Conservation (phyloP, 2,329 filamentous ascomycete genomes). For the Zopfia rhizophila region DNA sequence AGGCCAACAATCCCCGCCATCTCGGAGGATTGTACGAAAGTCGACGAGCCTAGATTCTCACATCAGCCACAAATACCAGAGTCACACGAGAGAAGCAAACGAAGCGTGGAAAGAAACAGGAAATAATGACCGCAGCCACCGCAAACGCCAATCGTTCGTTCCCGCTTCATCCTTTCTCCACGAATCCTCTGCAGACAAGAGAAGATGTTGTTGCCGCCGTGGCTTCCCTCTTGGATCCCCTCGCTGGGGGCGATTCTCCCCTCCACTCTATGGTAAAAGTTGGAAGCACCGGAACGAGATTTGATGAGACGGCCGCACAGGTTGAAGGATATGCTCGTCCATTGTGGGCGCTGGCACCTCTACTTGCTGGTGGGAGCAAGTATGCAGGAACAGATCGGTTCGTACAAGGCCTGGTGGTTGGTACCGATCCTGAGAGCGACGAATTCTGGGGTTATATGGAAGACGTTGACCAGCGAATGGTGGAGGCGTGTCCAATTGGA, state of each 20-base stretch:
- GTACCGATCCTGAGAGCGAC: slow-evolving; percentile 73
- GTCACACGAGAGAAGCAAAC: no score
- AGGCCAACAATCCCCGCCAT: background rate
- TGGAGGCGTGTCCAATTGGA: slow-evolving; percentile 83
- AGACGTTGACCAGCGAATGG: slow-evolving; percentile 84
- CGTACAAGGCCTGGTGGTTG: slow-evolving; percentile 75
- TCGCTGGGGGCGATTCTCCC: slow-evolving; percentile 77
- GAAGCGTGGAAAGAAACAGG: background rate
- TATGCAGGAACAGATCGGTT: slow-evolving; percentile 73
- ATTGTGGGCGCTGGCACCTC: slow-evolving; percentile 77
- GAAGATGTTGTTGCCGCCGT: slow-evolving; percentile 56
- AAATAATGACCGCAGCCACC: slow-evolving; percentile 39
- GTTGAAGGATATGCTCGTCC: slow-evolving; percentile 80
- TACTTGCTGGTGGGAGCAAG: slow-evolving; percentile 74
- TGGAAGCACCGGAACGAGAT: slow-evolving; percentile 77
- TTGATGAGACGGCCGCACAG: slow-evolving; percentile 80
- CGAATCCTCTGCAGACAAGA: slow-evolving; percentile 53
- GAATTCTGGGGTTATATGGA: slow-evolving; percentile 83
- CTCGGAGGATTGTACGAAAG: no score
- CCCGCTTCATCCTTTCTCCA: slow-evolving; percentile 54
- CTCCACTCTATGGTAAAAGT: slow-evolving; percentile 72
- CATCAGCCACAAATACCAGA: background rate
- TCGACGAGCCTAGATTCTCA: slow-evolving; percentile 1
- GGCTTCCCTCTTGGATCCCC: slow-evolving; percentile 71
- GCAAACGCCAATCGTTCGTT: slow-evolving; percentile 56